phyloP scores from a whole-genome alignment of 192 early-diverging fungal species.

The Chytriomyces confervae region DNA sequence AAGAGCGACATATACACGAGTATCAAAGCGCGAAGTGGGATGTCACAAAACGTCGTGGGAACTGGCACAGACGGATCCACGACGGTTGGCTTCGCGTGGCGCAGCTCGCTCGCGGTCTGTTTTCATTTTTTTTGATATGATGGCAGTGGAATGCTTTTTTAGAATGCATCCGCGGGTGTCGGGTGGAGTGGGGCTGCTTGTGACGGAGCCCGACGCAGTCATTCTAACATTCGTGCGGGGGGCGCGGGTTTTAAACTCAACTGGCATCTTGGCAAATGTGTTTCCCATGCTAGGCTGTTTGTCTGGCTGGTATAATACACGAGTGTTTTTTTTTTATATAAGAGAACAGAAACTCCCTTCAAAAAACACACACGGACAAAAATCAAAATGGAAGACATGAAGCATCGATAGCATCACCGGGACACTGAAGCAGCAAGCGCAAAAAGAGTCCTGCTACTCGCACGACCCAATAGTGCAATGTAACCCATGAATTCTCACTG shows the following conservation, averaged over 20 bases:
- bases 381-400: too few relatives aligned
- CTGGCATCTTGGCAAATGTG: background rate
- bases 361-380: too few relatives aligned
- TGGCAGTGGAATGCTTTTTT: background rate
- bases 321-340: too few relatives aligned
- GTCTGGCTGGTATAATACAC: too few relatives aligned
- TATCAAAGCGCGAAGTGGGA: constrained; percentile 10
- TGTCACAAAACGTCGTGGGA: background rate
- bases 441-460: too few relatives aligned
- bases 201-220: background rate
- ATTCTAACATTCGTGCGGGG: background rate
- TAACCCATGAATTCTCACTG: too few relatives aligned
- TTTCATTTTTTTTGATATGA: background rate
- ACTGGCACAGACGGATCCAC: constrained; percentile 16
- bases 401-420: too few relatives aligned
- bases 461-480: too few relatives aligned
- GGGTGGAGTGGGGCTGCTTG: background rate
- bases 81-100: constrained; percentile 11
- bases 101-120: constrained; percentile 7
- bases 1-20: constrained; percentile 2
- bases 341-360: too few relatives aligned
- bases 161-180: background rate
- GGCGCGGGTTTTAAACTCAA: background rate
- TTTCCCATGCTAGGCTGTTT: background rate
- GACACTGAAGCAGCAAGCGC: too few relatives aligned